Evolutionary conservation across 1,284 basidiomycete species (phyloP).

Genomic region (Ceratobasidium papillatum): DNA sequence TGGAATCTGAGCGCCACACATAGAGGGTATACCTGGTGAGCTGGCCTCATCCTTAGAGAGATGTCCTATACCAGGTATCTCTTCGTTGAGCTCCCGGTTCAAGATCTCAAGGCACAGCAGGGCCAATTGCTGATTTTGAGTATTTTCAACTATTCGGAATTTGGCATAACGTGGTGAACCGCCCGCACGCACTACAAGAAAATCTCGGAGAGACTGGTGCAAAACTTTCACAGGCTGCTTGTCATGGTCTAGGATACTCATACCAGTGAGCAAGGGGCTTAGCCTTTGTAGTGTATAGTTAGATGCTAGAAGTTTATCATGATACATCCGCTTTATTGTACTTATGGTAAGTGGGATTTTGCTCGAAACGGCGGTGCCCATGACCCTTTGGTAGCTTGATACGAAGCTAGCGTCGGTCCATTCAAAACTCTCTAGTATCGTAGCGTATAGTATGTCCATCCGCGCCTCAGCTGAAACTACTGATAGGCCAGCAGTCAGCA

Average conservation of each 20-base stretch:
- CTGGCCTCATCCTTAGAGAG: background rate
- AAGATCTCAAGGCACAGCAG: background rate
- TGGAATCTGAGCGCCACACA: background rate
- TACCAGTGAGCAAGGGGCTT: constrained; percentile 10
- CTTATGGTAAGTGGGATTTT: background rate
- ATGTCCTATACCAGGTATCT: constrained; percentile 6
- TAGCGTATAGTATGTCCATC: constrained; percentile 47
- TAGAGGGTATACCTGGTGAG: background rate
- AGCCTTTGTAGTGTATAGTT: constrained; percentile 2
- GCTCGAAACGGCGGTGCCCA: constrained; percentile 46
- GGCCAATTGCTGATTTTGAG: background rate
- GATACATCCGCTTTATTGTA: background rate
- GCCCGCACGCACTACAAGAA: background rate
- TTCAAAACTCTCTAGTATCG: constrained; percentile 45
- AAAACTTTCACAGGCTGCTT: background rate
- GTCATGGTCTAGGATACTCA: background rate
- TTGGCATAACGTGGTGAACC: background rate
- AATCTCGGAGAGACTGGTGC: constrained; percentile 23
- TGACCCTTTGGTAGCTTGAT: constrained; percentile 45
- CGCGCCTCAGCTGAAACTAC: constrained; percentile 40
- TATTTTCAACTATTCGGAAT: background rate
- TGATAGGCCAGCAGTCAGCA: constrained; percentile 6
- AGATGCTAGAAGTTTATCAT: background rate
- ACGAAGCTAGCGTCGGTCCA: constrained; percentile 48
- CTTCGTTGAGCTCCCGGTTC: background rate